These are phyloP conservation scores for Reticulomyxa filosa DNA, from an alignment of 78 protist genomes.

Conservation along the genomic window DNA sequence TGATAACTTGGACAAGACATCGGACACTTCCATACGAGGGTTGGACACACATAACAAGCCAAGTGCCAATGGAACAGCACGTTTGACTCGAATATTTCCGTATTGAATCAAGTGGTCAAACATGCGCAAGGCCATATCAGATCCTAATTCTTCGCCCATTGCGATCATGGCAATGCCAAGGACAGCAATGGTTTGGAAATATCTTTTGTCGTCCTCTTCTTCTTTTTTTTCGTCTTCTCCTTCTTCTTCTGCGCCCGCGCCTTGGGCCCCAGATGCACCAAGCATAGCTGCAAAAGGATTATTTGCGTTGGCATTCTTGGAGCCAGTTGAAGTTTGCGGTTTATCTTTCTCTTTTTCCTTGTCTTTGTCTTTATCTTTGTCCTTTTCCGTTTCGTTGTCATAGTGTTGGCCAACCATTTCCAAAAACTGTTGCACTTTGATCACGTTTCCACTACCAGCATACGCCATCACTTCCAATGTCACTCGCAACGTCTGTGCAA, in stretches of 20 bases:
- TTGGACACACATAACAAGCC: conserved; percentile 57
- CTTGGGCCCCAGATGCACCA: neutral
- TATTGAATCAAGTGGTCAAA: conserved; percentile 63
- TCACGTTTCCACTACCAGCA: conserved; percentile 89
- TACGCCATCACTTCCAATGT: conserved; percentile 74
- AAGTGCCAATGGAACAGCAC: conserved; percentile 83
- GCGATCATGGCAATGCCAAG: conserved; percentile 76
- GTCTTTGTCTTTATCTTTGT: too few species aligned
- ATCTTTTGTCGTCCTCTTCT: neutral
- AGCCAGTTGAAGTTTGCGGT: neutral
- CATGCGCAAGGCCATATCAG: conserved; percentile 69
- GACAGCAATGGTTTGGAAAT: conserved; percentile 37
- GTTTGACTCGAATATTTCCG: neutral
- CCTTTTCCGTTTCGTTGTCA: too few species aligned
- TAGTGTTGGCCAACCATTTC: conserved; percentile 45
- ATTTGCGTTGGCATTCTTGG: neutral
- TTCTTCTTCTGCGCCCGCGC: neutral
- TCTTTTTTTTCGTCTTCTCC: neutral
- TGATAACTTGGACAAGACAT: conserved; percentile 36
- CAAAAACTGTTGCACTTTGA: conserved; percentile 65
- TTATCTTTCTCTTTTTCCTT: conserved; percentile 17
- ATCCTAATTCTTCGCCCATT: conserved; percentile 85
- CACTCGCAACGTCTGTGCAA: too few species aligned
- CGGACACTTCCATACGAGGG: conserved; percentile 31
- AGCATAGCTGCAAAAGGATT: neutral